Evolutionary conservation across 148 eudicot genomes (phyloP).

Genomic region (Fallopia convolvulus): DNA sequence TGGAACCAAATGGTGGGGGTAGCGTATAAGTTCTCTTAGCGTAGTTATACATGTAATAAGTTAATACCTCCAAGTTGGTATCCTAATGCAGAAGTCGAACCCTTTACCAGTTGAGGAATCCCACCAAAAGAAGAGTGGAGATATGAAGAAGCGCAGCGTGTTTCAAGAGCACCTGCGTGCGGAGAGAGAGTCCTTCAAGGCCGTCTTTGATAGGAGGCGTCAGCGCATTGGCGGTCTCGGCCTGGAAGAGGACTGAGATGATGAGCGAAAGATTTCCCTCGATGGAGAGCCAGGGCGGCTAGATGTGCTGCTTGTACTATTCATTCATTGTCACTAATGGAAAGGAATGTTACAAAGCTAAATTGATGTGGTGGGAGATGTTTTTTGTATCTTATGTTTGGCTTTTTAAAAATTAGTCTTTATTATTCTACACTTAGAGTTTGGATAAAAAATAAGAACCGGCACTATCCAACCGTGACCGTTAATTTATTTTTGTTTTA

Average conservation of each 20-base stretch:
- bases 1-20: neutral
- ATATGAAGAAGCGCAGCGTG: slow-evolving; percentile 32
- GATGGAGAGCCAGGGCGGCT: neutral
- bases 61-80: neutral
- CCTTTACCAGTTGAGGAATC: slow-evolving; percentile 55
- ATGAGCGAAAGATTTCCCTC: too few species aligned
- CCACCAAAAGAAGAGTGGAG: slow-evolving; percentile 22
- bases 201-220: slow-evolving; percentile 79
- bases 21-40: neutral
- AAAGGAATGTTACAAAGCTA: neutral
- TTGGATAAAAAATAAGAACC: too few species aligned
- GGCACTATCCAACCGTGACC: too few species aligned
- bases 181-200: slow-evolving; percentile 73
- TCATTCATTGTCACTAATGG: neutral
- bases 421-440: too few species aligned
- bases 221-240: slow-evolving; percentile 46
- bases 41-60: neutral
- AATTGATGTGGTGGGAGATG: too few species aligned
- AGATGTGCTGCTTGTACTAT: neutral
- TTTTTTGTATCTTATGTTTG: too few species aligned
- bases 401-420: too few species aligned
- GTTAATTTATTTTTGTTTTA: too few species aligned
- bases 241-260: slow-evolving; percentile 39
- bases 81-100: slow-evolving; percentile 67
- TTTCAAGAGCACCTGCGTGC: slow-evolving; percentile 82